Evolutionary conservation across 805 yeast species (phyloP).

Genomic region (Metschnikowia continentalis): DNA sequence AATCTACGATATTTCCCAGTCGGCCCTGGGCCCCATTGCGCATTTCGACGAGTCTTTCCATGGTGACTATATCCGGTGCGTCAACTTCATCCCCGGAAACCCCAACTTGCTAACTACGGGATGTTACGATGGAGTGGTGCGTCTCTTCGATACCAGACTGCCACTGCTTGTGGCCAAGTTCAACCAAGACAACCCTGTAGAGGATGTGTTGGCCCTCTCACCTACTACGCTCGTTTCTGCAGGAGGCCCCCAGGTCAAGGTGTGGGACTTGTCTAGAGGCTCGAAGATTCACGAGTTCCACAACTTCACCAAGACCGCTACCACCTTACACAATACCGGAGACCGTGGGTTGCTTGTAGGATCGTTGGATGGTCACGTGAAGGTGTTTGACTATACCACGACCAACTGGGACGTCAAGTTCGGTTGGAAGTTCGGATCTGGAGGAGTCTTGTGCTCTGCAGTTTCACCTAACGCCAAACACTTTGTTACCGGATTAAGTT

Average conservation of each 20-base stretch:
- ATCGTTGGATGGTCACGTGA: slow-evolving; percentile 95
- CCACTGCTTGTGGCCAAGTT: slow-evolving; percentile 57
- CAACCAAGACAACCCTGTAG: slow-evolving; percentile 76
- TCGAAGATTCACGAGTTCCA: slow-evolving; percentile 64
- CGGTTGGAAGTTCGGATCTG: slow-evolving; percentile 92
- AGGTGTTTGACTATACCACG: slow-evolving; percentile 77
- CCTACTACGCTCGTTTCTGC: slow-evolving; percentile 76
- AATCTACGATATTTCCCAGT: slow-evolving; percentile 81
- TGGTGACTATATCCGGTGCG: slow-evolving; percentile 83
- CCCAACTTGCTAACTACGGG: slow-evolving; percentile 86
- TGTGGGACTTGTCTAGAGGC: slow-evolving; percentile 89
- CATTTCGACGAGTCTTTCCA: slow-evolving; percentile 63
- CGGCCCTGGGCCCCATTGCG: slow-evolving; percentile 61
- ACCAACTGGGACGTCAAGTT: slow-evolving; percentile 82
- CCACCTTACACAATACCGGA: slow-evolving; percentile 71
- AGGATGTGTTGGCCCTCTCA: slow-evolving; percentile 70
- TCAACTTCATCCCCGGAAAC: slow-evolving; percentile 67
- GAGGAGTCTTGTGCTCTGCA: slow-evolving; percentile 86
- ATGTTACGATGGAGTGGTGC: slow-evolving; percentile 83
- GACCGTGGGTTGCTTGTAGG: slow-evolving; percentile 86
- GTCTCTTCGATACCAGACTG: slow-evolving; percentile 78
- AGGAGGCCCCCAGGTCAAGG: slow-evolving; percentile 76
- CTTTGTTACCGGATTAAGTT: slow-evolving; percentile 85
- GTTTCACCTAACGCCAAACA: slow-evolving; percentile 82
- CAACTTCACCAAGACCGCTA: slow-evolving; percentile 91